phyloP scores from a whole-genome alignment of 1,139 yeast genomes.

The Candida sp. region DNA sequence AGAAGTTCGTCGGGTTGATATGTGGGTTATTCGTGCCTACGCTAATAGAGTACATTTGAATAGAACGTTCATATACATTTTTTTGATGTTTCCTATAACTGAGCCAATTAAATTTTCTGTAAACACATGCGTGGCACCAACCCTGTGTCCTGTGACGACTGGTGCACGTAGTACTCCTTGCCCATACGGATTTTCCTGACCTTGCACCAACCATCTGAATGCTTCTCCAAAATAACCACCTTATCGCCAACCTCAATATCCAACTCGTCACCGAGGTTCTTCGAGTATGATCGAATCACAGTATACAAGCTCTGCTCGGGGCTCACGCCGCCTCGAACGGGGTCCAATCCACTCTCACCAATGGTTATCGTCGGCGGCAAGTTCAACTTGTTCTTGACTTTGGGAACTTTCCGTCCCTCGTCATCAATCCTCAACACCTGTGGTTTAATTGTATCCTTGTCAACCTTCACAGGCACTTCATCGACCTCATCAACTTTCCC shows the following conservation, averaged over 20 bases:
- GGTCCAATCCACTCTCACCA: slow-evolving; percentile 7
- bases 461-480: neutral
- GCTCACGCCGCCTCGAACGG: slow-evolving; percentile 10
- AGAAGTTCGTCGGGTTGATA: slow-evolving; percentile 55
- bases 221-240: slow-evolving; percentile 28
- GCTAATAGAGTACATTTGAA: slow-evolving; percentile 10
- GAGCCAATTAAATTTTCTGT: slow-evolving; percentile 14
- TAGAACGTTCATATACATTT: neutral
- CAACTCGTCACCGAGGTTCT: slow-evolving; percentile 38
- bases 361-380: slow-evolving; percentile 7
- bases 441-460: slow-evolving; percentile 6
- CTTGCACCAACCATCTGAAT: slow-evolving; percentile 47
- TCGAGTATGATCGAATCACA: slow-evolving; percentile 32
- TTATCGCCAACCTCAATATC: slow-evolving; percentile 35
- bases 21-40: slow-evolving; percentile 50
- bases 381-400: slow-evolving; percentile 6
- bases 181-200: slow-evolving; percentile 20
- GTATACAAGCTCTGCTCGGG: slow-evolving; percentile 15
- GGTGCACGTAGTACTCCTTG: slow-evolving; percentile 9
- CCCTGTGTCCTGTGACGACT: slow-evolving; percentile 22
- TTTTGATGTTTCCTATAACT: neutral
- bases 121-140: slow-evolving; percentile 41
- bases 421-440: slow-evolving; percentile 6
- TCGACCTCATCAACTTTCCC: slow-evolving; percentile 15
- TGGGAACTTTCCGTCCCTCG: neutral